Evolutionary conservation across 2,329 filamentous ascomycete genomes (phyloP), one percentile per base, ranked within the genome.

Genomic region (Chalara sp.): DNA sequence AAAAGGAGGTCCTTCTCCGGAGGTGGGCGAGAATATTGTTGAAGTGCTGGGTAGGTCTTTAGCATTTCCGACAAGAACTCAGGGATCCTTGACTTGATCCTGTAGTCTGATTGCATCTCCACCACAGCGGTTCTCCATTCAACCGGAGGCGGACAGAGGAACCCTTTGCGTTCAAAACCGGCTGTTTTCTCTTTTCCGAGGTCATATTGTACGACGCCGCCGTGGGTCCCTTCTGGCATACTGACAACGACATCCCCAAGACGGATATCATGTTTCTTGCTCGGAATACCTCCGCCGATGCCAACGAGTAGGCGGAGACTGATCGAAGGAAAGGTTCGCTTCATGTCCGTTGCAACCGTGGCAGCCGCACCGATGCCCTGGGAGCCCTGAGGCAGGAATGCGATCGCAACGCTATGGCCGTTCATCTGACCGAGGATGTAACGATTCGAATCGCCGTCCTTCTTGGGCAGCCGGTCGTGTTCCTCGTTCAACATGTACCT

Each of bases 301-400:
- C 71, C 71, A 1, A 75, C 70, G 61, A 75, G 64, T 4, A 75
- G 59, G 2, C 64, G 65, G 37, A 72, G 61, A 28, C 56, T 62
- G 45, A 72, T 67, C 35, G 53, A 55, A 6, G 59, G 58, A 50
- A 71, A 72, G 6, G 62, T 61, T 8, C 51, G 43, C 6, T 52
- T 48, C 59, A 70, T 65, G 10, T 62, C 53, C 21, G 56, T 61
- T 2, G 63, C 65, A 1, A 66, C 63, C 3, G 56, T 54, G 8
- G 67, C 65, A 1, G 69, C 65, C 3, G 64, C 47, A 47, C 51
- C 64, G 6, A 51, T 70, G 11, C 69, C 70, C 21, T 66, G 61
- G n/a, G n/a, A n/a, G n/a, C n/a, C n/a, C 31, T 58, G 53, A 6
- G 60, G 65, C 4, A 68, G 47, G 44, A 62, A 62, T 10, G 61